Conservation (phyloP, 2,329 filamentous ascomycete species). For the Colletotrichum liaoningense region DNA sequence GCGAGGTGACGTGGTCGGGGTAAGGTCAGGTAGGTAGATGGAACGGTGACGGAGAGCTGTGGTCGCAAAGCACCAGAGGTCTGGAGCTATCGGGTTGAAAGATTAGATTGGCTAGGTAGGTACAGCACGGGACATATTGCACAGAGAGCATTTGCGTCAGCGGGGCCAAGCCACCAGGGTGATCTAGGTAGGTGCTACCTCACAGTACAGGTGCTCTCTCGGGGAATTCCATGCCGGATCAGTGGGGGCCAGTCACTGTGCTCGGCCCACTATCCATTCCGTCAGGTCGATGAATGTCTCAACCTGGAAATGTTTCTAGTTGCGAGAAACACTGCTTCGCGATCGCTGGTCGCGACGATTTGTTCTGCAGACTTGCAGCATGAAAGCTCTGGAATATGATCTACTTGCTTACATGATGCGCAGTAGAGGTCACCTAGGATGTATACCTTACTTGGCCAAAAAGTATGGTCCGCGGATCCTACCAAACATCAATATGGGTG, state of each 20-base stretch:
- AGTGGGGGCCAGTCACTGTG: neutral
- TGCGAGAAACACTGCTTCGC: neutral
- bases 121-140: slow-evolving; percentile 16
- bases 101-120: slow-evolving; percentile 18
- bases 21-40: neutral
- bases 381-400: neutral
- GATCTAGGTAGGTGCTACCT: neutral
- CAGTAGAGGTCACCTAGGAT: neutral
- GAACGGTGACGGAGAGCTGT: neutral
- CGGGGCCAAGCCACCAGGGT: slow-evolving; percentile 6
- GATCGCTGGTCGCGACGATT: neutral
- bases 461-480: neutral
- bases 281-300: neutral
- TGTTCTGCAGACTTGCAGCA: neutral
- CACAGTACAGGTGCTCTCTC: neutral
- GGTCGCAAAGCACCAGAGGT: neutral
- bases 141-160: slow-evolving; percentile 25
- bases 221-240: neutral
- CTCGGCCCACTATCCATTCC: neutral
- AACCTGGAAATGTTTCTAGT: neutral
- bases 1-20: neutral
- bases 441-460: neutral
- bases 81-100: slow-evolving; percentile 9
- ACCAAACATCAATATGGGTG: neutral
- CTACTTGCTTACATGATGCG: neutral